phyloP scores from a whole-genome alignment of 2,329 filamentous ascomycete species.

The Epichloe hybrida region DNA sequence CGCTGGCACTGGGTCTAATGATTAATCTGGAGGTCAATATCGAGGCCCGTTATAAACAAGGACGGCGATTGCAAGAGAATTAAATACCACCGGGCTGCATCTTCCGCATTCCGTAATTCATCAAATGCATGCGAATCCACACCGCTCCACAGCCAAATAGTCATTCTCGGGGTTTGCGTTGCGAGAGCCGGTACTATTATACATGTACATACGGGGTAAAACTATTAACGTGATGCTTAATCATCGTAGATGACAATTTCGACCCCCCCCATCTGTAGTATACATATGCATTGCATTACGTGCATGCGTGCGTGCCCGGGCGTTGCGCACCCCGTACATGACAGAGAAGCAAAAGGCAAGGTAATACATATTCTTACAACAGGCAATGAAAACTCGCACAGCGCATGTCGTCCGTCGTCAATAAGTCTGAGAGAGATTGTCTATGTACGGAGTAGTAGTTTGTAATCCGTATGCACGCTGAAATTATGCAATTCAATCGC shows the following conservation, averaged over 20 bases:
- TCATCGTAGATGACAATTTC: too few species aligned
- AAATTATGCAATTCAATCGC: neutral
- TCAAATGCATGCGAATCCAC: neutral
- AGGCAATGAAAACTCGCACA: neutral
- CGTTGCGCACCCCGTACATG: neutral
- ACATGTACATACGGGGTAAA: neutral
- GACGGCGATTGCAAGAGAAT: neutral
- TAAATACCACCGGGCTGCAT: neutral
- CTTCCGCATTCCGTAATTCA: neutral
- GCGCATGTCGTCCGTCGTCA: neutral
- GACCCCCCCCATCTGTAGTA: too few species aligned
- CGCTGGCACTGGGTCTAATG: too few species aligned
- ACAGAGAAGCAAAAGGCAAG: neutral
- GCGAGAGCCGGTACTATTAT: neutral
- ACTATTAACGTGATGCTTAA: neutral
- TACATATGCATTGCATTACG: neutral
- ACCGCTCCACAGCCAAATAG: neutral
- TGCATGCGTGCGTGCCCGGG: neutral
- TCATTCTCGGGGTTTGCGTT: neutral
- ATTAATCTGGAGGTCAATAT: too few species aligned
- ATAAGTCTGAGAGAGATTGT: neutral
- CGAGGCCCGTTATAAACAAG: too few species aligned
- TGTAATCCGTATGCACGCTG: too few species aligned
- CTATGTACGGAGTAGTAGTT: neutral
- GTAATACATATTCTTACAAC: neutral